These are phyloP conservation scores for Candida xiaguanensis DNA, from an alignment of 805 yeast genomes.

Conservation along the genomic window DNA sequence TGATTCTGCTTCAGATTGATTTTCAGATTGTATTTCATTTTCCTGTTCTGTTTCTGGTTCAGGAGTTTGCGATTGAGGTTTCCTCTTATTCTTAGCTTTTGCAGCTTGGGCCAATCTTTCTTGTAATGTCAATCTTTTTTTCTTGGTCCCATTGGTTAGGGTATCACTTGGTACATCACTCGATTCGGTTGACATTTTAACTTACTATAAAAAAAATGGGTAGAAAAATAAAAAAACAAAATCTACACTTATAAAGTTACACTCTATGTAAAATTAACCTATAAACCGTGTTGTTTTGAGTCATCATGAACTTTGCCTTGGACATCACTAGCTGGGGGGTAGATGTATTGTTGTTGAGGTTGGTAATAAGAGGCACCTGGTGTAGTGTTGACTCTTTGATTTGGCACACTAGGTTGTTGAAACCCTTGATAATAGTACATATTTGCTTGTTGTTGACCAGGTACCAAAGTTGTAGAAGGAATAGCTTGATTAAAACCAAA, in stretches of 20 bases:
- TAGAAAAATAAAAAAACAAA: neutral
- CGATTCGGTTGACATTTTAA: neutral
- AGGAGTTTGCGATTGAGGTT: neutral
- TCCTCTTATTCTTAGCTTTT: constrained; percentile 23
- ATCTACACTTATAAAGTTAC: too few species aligned
- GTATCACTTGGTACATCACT: neutral
- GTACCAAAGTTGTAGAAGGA: neutral
- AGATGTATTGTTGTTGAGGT: neutral
- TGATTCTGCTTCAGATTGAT: neutral
- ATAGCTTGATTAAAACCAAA: constrained; percentile 4
- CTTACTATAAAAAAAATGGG: too few species aligned
- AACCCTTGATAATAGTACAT: constrained; percentile 2
- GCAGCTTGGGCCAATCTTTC: constrained; percentile 86
- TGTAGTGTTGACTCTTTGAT: constrained; percentile 1
- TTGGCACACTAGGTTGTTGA: neutral
- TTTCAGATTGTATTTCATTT: too few species aligned
- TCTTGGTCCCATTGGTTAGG: constrained; percentile 8
- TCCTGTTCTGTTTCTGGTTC: neutral
- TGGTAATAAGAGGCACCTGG: neutral
- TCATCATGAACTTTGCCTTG: neutral
- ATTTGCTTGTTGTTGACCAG: constrained; percentile 1
- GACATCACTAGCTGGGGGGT: neutral
- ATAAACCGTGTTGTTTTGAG: neutral
- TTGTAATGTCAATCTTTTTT: constrained; percentile 63
- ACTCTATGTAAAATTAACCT: neutral